A percentile compares a stretch with the other conserved stretches of the same genome.
Conservation (phyloP, 495 filamentous ascomycete genomes). For the Amniculicola lignicola region DNA sequence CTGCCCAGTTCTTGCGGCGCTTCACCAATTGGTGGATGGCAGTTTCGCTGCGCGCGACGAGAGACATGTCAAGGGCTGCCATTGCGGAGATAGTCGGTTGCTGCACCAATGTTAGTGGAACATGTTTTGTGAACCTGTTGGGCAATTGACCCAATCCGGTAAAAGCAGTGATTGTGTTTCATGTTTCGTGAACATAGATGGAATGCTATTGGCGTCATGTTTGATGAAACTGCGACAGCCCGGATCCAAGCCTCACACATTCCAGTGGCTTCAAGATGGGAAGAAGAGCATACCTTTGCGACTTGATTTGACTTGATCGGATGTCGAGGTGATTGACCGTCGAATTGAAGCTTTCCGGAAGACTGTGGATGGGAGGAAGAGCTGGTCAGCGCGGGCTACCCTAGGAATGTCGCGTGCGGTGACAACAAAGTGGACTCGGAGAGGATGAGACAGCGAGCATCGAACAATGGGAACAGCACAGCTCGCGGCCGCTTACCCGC, state of each 20-base stretch:
- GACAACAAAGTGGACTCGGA: neutral
- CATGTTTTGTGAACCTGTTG: neutral
- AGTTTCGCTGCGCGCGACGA: conserved; percentile 31
- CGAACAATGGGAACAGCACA: neutral
- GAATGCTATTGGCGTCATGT: conserved; percentile 1
- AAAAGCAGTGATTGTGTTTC: too few relatives aligned
- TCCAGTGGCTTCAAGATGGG: conserved; percentile 5
- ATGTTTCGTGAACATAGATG: too few relatives aligned
- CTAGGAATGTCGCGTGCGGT: conserved; percentile 4
- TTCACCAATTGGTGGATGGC: conserved; percentile 38
- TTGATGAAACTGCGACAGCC: conserved; percentile 1
- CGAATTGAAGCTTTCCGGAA: conserved; percentile 17
- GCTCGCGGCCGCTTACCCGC: neutral
- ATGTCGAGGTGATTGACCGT: conserved; percentile 6
- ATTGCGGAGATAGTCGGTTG: conserved; percentile 31
- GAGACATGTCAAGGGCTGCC: conserved; percentile 41
- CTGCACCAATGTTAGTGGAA: neutral
- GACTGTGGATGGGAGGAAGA: conserved; percentile 12
- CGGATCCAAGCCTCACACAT: neutral
- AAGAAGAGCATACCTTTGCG: conserved; percentile 21
- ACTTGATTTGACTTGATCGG: conserved; percentile 1
- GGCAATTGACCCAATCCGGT: neutral
- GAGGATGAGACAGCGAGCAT: conserved; percentile 3
- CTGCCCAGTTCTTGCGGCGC: conserved; percentile 51
- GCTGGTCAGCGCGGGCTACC: conserved; percentile 21